phyloP scores from a whole-genome alignment of 148 eudicot species.

The Vaccinium myrtillus region DNA sequence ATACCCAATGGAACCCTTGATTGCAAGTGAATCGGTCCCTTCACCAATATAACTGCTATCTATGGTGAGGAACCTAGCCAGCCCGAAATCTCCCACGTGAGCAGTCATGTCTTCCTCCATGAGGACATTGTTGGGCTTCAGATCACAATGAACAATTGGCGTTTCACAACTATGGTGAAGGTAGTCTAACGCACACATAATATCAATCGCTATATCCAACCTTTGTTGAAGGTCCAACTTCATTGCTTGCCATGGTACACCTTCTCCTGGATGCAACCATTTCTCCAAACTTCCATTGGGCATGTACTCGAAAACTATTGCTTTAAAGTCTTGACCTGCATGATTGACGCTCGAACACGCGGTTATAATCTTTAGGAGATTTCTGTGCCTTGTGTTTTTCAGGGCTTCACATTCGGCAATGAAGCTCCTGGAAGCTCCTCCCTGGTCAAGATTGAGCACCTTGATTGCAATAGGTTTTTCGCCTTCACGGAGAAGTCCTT shows the following conservation, averaged over 20 bases:
- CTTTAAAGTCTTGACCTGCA: neutral
- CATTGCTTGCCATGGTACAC: neutral
- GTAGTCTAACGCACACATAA: conserved; percentile 8
- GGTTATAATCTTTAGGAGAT: conserved; percentile 8
- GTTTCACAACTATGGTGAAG: conserved; percentile 9
- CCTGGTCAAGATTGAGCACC: conserved; percentile 12
- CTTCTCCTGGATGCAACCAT: conserved; percentile 17
- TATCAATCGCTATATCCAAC: conserved; percentile 12
- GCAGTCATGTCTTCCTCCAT: conserved; percentile 13
- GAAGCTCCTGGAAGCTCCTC: conserved; percentile 20
- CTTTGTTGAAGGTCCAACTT: conserved; percentile 6
- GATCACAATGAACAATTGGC: conserved; percentile 20
- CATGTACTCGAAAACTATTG: neutral
- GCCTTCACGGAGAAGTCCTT: neutral
- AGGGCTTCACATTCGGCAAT: conserved; percentile 14
- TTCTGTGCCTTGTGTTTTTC: conserved; percentile 7
- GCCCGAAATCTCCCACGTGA: conserved; percentile 18
- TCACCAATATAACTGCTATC: neutral
- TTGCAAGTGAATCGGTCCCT: neutral
- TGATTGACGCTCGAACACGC: neutral
- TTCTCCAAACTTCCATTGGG: conserved; percentile 7
- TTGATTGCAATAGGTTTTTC: conserved; percentile 14
- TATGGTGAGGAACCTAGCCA: conserved; percentile 11
- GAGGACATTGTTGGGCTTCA: neutral
- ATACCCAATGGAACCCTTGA: conserved; percentile 11